phyloP scores from a whole-genome alignment of 768 basidiomycete genomes.

The Dendrothele bispora region DNA sequence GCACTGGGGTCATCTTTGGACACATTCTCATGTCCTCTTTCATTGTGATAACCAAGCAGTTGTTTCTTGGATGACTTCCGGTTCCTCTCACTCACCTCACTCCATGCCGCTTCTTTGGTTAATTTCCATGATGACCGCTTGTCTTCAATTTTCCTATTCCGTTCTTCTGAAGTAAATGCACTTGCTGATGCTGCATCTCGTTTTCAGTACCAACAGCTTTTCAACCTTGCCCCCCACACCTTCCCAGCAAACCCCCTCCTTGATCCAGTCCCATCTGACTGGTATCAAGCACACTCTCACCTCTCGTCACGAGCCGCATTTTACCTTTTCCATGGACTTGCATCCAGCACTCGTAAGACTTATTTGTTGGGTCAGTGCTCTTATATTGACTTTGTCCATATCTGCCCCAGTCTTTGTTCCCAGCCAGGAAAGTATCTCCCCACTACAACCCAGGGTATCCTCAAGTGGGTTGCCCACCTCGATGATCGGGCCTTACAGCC shows the following conservation, averaged over 20 bases:
- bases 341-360: constrained; percentile 24
- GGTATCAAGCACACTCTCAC: constrained; percentile 16
- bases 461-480: constrained; percentile 14
- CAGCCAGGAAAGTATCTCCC: constrained; percentile 10
- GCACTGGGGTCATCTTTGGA: background rate
- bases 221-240: constrained; percentile 7
- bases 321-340: constrained; percentile 30
- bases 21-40: background rate
- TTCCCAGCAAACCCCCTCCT: constrained; percentile 4
- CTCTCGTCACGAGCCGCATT: constrained; percentile 11
- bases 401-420: too few relatives aligned
- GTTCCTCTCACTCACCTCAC: constrained; percentile 9
- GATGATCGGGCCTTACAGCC: constrained; percentile 3
- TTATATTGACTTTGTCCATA: constrained; percentile 23
- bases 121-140: background rate
- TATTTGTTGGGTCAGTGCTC: constrained; percentile 29
- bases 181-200: constrained; percentile 2
- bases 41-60: background rate
- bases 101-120: constrained; percentile 9
- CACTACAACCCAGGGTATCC: constrained; percentile 5
- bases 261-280: constrained; percentile 9
- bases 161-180: background rate
- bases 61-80: constrained; percentile 2
- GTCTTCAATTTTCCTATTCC: constrained; percentile 7
- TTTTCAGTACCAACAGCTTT: constrained; percentile 10